Conservation (phyloP, 192 early-diverging fungal genomes). For the Entomortierella lignicola region DNA sequence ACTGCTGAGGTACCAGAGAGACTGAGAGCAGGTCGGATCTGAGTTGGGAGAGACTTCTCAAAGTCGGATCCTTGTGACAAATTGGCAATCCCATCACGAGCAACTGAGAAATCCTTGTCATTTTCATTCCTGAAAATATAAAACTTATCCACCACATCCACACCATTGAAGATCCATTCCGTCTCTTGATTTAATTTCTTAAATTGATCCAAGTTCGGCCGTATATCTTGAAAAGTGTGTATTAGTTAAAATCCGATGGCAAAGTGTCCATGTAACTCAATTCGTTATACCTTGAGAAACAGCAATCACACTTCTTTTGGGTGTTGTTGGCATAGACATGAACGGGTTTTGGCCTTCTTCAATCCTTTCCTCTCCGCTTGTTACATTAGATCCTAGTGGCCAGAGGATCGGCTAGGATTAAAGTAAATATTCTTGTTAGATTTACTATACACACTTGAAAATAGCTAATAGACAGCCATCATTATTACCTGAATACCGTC, state of each 20-base stretch:
- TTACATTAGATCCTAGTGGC: background rate
- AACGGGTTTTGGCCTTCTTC: background rate
- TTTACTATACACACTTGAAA: background rate
- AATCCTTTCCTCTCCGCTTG: background rate
- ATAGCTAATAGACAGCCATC: background rate
- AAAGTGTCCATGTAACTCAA: background rate
- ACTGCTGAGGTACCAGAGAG: background rate
- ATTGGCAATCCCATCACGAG: background rate
- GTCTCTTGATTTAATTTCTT: background rate
- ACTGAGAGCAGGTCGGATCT: background rate
- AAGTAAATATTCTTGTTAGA: background rate
- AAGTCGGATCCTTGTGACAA: background rate
- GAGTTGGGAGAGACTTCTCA: background rate
- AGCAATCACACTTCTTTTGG: background rate
- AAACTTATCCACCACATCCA: background rate
- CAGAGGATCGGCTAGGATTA: background rate
- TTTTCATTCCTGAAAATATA: background rate
- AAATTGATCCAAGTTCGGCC: background rate
- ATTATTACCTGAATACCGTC: background rate
- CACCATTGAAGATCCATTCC: background rate
- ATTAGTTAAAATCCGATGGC: background rate
- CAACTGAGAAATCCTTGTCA: background rate
- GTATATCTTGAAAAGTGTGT: background rate
- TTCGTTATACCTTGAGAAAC: background rate
- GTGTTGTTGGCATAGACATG: background rate